Evolutionary conservation across 345 rosid genomes (phyloP).

Genomic region (Arabidopsis suecica): DNA sequence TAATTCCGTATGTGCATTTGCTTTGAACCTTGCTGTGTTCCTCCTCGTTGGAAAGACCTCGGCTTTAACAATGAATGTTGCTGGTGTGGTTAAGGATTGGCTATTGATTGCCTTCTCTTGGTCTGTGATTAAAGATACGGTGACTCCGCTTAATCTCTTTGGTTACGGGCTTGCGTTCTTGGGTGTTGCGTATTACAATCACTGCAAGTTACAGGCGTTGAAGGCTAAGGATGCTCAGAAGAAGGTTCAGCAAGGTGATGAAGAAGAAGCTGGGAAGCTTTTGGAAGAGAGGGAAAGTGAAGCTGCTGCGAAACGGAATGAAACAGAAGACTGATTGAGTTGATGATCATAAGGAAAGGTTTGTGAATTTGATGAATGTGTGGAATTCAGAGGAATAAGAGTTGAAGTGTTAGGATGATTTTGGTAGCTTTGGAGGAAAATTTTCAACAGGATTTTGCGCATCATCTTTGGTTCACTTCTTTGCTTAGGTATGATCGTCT

Average conservation of each 20-base stretch:
- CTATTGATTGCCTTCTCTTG: slow-evolving; percentile 92
- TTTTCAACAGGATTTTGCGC: slow-evolving; percentile 20
- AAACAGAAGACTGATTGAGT: slow-evolving; percentile 56
- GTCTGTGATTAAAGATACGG: slow-evolving; percentile 97
- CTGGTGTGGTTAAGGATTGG: slow-evolving; percentile 98
- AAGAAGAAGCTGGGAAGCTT: slow-evolving; percentile 73
- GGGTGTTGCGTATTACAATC: slow-evolving; percentile 94
- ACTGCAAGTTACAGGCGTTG: slow-evolving; percentile 87
- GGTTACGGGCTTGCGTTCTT: slow-evolving; percentile 91
- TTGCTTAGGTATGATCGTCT: slow-evolving; percentile 26
- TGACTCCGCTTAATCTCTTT: slow-evolving; percentile 80
- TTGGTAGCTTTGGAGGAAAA: slow-evolving; percentile 20
- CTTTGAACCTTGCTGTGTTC: slow-evolving; percentile 92
- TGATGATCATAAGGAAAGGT: slow-evolving; percentile 10
- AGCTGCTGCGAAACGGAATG: slow-evolving; percentile 59
- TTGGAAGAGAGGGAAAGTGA: slow-evolving; percentile 83
- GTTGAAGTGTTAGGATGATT: slow-evolving; percentile 39
- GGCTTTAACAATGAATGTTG: slow-evolving; percentile 97
- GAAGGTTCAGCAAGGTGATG: slow-evolving; percentile 72
- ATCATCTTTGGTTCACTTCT: background rate
- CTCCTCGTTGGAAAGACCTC: slow-evolving; percentile 95
- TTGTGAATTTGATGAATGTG: slow-evolving; percentile 33
- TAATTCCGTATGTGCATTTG: slow-evolving; percentile 88
- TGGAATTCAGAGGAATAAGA: slow-evolving; percentile 36
- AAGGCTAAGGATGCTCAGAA: slow-evolving; percentile 91